A percentile compares a stretch with the other conserved stretches of the same genome.
Conservation (phyloP, 2,329 filamentous ascomycete genomes). For the Aspergillus tanneri region DNA sequence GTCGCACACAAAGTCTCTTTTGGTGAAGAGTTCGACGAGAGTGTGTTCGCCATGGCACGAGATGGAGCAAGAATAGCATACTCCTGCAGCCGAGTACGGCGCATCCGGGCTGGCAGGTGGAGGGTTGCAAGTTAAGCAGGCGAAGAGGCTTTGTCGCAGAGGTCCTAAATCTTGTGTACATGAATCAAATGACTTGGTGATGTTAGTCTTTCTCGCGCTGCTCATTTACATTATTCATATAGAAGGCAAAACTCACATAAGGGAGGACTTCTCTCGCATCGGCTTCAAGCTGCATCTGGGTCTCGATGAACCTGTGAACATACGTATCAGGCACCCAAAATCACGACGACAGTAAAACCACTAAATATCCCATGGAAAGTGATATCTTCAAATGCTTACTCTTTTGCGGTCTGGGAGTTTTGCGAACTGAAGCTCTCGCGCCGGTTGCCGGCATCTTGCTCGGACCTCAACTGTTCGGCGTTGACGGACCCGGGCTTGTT, state of each 20-base stretch:
- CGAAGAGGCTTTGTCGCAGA: slow-evolving; percentile 83
- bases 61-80: slow-evolving; percentile 96
- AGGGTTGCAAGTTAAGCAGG: slow-evolving; percentile 91
- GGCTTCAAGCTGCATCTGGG: slow-evolving; percentile 85
- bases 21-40: slow-evolving; percentile 92
- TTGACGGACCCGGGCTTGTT: slow-evolving; percentile 15
- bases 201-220: slow-evolving; percentile 16
- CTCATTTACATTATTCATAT: not conserved
- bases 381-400: slow-evolving; percentile 47
- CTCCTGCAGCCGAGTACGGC: slow-evolving; percentile 70
- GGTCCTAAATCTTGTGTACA: slow-evolving; percentile 90
- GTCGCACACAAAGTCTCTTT: slow-evolving; percentile 94
- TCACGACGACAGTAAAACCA: no score
- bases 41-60: slow-evolving; percentile 94
- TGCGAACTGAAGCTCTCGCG: slow-evolving; percentile 50
- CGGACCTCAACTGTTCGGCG: slow-evolving; percentile 13
- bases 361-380: not conserved
- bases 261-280: slow-evolving; percentile 93
- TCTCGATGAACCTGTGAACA: slow-evolving; percentile 71
- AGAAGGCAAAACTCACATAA: slow-evolving; percentile 61
- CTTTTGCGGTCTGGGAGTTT: slow-evolving; percentile 69
- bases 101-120: slow-evolving; percentile 63
- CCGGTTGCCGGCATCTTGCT: slow-evolving; percentile 21
- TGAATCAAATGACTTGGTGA: slow-evolving; percentile 75
- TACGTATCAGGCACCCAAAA: slow-evolving; percentile 1